Evolutionary conservation across 2,329 filamentous ascomycete genomes (phyloP), one percentile per base, ranked within the genome.

Genomic region (Aureobasidium sp.): DNA sequence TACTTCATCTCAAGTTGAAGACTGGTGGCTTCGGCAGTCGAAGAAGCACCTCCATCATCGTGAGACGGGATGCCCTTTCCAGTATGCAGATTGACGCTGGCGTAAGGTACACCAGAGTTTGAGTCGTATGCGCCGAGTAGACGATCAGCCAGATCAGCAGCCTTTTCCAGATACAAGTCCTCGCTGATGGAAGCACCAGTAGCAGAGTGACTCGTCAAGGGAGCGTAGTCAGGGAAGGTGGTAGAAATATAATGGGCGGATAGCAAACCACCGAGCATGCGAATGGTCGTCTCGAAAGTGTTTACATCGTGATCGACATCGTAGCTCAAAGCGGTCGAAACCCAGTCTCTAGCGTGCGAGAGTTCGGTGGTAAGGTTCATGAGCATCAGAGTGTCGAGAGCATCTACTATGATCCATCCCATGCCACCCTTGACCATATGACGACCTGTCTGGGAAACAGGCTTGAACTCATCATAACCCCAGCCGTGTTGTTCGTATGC

Each of bases 1-100:
- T 99, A 99, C 74, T 97, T 97, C 80, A 97, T 91, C 74, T 99
- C 94, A 11, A 99, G 84, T 76, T 99, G 94, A 48, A 99, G 74
- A 9, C 89, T 94, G 3, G 93, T 91, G 0, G 93, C 89, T 78
- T 99, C 94, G 2, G 94, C 92, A 0, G 93, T 97, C 2, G 93
- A 97, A 0, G 92, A 94, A 8, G 93, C 91, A 10, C 94, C 94
- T 21, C 82, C 85, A 71, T 96, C 91, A 25, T 85, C 85, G 70
- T 97, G 92, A 2, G 93, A 94, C 11, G 83, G 82, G 49, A 96
- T 83, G 13, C 91, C 91, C 70, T 86, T 78, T 58, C 83, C 85
- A 36, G 87, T 89, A 67, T 86, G 89, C 34, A 99, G 78, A 69
- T 97, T 95, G 63, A 99, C 85, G 67, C 91, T 97, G 7, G 94